These are phyloP conservation scores for Corchorus capsularis DNA, from an alignment of 345 rosid genomes.

Conservation along the genomic window DNA sequence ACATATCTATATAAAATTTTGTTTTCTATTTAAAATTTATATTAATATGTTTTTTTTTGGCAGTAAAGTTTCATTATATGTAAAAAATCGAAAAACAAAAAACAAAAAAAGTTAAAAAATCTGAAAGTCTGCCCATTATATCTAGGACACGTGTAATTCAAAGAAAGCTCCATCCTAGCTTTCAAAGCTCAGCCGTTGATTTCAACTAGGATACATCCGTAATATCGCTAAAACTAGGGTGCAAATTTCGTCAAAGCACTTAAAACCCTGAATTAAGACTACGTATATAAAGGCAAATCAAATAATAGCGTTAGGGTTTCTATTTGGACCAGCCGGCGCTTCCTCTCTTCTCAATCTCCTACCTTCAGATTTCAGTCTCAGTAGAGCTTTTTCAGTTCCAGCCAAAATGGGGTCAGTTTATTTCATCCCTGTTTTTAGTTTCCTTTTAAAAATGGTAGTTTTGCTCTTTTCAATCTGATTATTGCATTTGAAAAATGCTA, in stretches of 20 bases:
- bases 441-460: no score
- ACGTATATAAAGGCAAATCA: neutral
- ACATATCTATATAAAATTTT: no score
- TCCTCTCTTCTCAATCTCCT: neutral
- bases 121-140: no score
- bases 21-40: no score
- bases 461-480: no score
- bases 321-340: constrained; percentile 4
- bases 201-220: neutral
- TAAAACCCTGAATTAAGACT: neutral
- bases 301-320: constrained; percentile 9
- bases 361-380: neutral
- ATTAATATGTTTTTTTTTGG: no score
- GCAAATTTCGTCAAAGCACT: neutral
- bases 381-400: neutral
- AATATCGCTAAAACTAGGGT: neutral
- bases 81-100: no score
- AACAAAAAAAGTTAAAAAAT: no score
- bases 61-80: no score
- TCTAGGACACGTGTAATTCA: neutral
- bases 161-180: neutral
- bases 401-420: constrained; percentile 31
- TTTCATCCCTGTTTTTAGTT: no score
- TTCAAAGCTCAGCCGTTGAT: neutral
- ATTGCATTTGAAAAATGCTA: constrained; percentile 7